Percentiles rank a stretch among this genome's conserved stretches.
Evolutionary conservation across 441 rosid genomes (phyloP).

Genomic region (Gossypium laxum): DNA sequence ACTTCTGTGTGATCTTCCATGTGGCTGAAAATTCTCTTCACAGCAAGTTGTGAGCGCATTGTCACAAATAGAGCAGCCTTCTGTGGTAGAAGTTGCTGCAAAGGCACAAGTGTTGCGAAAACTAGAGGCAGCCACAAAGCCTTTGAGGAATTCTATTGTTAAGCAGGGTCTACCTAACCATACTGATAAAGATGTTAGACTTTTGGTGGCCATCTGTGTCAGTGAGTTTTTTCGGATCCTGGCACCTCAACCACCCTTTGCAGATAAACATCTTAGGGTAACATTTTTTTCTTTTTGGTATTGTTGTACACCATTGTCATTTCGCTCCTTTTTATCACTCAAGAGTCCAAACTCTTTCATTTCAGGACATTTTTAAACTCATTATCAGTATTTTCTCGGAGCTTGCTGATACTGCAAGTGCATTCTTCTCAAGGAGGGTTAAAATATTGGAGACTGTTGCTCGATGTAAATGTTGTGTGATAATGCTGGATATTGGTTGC

Average conservation of each 20-base stretch:
- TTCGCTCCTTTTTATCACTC: not conserved
- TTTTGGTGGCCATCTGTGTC: constrained; percentile 63
- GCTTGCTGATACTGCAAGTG: constrained; percentile 52
- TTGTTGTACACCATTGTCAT: not conserved
- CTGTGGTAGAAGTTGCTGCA: constrained; percentile 24
- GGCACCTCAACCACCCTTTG: constrained; percentile 80
- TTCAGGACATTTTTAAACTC: constrained; percentile 64
- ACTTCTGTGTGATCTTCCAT: not conserved
- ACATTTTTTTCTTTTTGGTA: constrained; percentile 5
- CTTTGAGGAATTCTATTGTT: constrained; percentile 47
- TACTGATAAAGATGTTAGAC: constrained; percentile 61
- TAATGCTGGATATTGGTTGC: constrained; percentile 65
- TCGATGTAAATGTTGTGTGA: constrained; percentile 60
- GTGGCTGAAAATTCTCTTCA: constrained; percentile 11
- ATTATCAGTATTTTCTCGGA: constrained; percentile 50
- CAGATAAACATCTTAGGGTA: constrained; percentile 63
- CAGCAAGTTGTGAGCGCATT: constrained; percentile 60
- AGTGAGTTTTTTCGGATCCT: constrained; percentile 61
- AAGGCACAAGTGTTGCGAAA: constrained; percentile 28
- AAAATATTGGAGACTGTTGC: constrained; percentile 74
- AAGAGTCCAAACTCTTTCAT: not conserved
- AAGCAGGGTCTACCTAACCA: constrained; percentile 53
- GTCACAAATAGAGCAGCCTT: constrained; percentile 63
- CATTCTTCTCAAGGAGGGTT: constrained; percentile 67
- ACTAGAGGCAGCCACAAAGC: constrained; percentile 35